phyloP scores from a whole-genome alignment of 164 flowering plant species.

The Malania oleifera region DNA sequence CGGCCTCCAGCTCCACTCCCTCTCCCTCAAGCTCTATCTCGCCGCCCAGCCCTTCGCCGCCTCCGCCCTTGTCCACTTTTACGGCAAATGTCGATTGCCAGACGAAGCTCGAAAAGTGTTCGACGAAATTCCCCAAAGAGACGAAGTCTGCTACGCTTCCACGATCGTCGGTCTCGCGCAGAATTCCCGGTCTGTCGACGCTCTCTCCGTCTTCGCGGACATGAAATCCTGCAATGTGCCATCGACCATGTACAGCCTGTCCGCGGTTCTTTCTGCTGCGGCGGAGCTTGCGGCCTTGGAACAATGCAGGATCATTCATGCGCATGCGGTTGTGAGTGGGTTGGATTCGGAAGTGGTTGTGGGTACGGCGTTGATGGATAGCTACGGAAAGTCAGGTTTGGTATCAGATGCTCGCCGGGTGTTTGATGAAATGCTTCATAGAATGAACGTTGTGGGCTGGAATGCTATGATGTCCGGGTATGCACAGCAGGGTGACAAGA shows the following conservation, averaged over 20 bases:
- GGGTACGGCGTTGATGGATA: slow-evolving; percentile 53
- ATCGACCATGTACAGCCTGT: slow-evolving; percentile 44
- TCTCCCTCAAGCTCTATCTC: slow-evolving; percentile 44
- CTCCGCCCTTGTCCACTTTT: slow-evolving; percentile 43
- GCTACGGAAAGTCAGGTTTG: slow-evolving; percentile 66
- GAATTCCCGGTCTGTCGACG: slow-evolving; percentile 34
- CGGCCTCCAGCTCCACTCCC: slow-evolving; percentile 49
- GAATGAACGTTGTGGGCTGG: slow-evolving; percentile 46
- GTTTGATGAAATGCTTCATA: slow-evolving; percentile 37
- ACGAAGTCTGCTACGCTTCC: slow-evolving; percentile 52
- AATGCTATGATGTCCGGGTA: slow-evolving; percentile 64
- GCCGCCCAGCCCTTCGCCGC: slow-evolving; percentile 37
- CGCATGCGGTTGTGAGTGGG: slow-evolving; percentile 51
- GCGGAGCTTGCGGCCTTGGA: slow-evolving; percentile 54
- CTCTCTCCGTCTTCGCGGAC: slow-evolving; percentile 36
- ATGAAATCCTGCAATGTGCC: slow-evolving; percentile 35
- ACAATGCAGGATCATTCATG: slow-evolving; percentile 54
- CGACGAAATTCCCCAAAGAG: slow-evolving; percentile 49
- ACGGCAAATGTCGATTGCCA: slow-evolving; percentile 31
- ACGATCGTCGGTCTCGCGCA: slow-evolving; percentile 56
- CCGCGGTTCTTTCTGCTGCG: slow-evolving; percentile 50
- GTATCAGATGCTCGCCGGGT: slow-evolving; percentile 44
- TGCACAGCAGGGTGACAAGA: slow-evolving; percentile 64
- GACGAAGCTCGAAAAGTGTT: slow-evolving; percentile 41
- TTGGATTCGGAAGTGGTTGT: slow-evolving; percentile 41